Evolutionary conservation across 2,329 filamentous ascomycete species (phyloP), one percentile per base, ranked within the genome.

Genomic region (Cladosporium sp.): DNA sequence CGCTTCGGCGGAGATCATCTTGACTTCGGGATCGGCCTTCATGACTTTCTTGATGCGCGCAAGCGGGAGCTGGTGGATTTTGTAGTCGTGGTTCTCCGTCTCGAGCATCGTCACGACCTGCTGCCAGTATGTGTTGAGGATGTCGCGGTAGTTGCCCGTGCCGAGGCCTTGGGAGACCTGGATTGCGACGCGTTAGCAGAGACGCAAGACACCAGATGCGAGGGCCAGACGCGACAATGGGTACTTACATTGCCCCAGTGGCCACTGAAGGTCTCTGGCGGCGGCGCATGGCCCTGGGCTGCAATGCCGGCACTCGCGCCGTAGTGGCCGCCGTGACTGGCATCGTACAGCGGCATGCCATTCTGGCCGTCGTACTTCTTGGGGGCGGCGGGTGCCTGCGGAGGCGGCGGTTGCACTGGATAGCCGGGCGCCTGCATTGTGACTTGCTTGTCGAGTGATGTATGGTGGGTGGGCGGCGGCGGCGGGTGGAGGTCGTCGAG

Each of bases 1-100:
- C 1, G 94, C 94, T 76, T 99, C 94, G 8, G 94, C 94, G 3
- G 92, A 97, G 62, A 99, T 99, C 94, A 99, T 99, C 80, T 99
- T 99, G 48, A 99, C 94, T 69, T 99, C 94, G 0, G 94, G 94
- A 66, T 99, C 94, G 0, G 94, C 94, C 77, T 99, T 99, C 94
- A 99, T 99, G 64, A 99, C 94, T 75, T 99, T 99, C 81, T 99
- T 99, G 78, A 99, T 99, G 56, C 94, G 88, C n/a, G 94, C 94
- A 39, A 99, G 82, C 1, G 94, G 94, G 37, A 99, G 82, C 74
- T 97, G 94, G 73, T 99, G 94, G 57, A 97, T 84, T 77, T 99
- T 99, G 82, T 97, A 99, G 75, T 99, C 94, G 74, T 99, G 94
- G 49, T 89, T 91, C 68, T 97, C 94, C 60, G 84, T 90, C 77